Base-by-base conservation (phyloP, 73 alveolate species). In the Paramecium sexaurelia region DNA sequence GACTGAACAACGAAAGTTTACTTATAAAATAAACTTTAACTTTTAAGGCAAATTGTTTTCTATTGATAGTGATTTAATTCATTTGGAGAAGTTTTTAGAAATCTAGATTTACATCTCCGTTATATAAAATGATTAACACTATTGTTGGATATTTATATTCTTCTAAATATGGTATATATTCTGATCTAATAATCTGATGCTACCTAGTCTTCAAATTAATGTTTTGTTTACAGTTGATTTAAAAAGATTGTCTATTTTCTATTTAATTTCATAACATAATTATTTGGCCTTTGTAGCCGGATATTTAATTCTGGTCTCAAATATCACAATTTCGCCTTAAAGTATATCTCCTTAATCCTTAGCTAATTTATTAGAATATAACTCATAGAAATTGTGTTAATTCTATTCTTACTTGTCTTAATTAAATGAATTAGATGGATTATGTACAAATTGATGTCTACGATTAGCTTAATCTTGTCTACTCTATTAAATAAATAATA, bases 71-170 rank as follows among this genome's bases (percentile, higher is more conserved):
- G 1, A 78, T 78, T 41, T 78, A 20, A 41, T 78, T 78, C 73
- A 78, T 41, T 15, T 78, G 27, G 17, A 78, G 47, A 10, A 40
- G 15, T 43, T 78, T 78, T 19, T 17, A 24, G 45, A 78, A 78
- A 41, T 78, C 90, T 13, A 29, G 29, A 78, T 78, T 78, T 11
- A 78, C 90, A 24, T 78, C 90, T 22, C 90, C 90, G 41, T 78
- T 78, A 6, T 78, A 78, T 24, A 78, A 41, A 2, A 78, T 41
- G 6, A 78, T 78, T 22, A 78, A 40, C 35, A 40, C 55, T n/a
- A 78, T 78, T 22, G 43, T 22, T 24, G 43, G 55, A 33, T 29
- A 45, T 78, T 43, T 78, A 24, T 78, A 78, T 22, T 78, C 90
- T 78, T 45, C 73, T 20, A 78, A 43, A 33, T 78, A 78, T 7